Evolutionary conservation across 2,329 filamentous ascomycete genomes (phyloP), one percentile per base, ranked within the genome.

Genomic region (Claviceps pazoutovae): DNA sequence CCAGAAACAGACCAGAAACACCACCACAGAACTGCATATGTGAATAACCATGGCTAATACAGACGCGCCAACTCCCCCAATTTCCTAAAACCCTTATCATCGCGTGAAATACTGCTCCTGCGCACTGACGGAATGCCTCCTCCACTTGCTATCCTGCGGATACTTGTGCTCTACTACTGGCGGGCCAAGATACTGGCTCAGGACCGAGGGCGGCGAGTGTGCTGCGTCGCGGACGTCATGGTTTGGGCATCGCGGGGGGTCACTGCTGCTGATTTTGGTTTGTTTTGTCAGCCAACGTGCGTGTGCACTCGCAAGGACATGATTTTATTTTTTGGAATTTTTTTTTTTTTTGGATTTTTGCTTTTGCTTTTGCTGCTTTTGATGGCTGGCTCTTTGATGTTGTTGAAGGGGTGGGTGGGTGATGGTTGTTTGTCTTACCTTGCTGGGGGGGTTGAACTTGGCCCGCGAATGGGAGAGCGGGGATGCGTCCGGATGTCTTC

Each of bases 131-230:
- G 58, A 58, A 3, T 64, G 62, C 23, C 62, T 49, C 52, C 52
- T 57, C 17, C 58, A 61, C n/a, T 55, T 56, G 55, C 62, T 65
- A 19, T 65, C 62, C 3, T 64, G 47, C 0, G 63, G 62, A 9
- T 61, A 60, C n/a, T 62, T 57, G 41, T 65, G 63, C 58, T 62
- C 62, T 16, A 65, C 61, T 8, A 46, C 54, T 1, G 62, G 62
- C 13, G 58, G 56, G 17, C 62, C 63, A 3, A 63, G 47, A 3
- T 62, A 56, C 54, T 57, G 8, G 23, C 48, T 55, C 1, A 64
- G 45, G 2, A 57, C 55, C 6, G 62, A 64, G 0, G 63, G 62
- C 5, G 61, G 62, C 2, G 56, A 58, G 5, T 57, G 56, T 2
- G 62, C 54, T 1, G 61, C 63, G 42, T 64, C 59, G 14, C 50